Evolutionary conservation across 768 basidiomycete species (phyloP).

Genomic region (Strobilomyces dryophilus): DNA sequence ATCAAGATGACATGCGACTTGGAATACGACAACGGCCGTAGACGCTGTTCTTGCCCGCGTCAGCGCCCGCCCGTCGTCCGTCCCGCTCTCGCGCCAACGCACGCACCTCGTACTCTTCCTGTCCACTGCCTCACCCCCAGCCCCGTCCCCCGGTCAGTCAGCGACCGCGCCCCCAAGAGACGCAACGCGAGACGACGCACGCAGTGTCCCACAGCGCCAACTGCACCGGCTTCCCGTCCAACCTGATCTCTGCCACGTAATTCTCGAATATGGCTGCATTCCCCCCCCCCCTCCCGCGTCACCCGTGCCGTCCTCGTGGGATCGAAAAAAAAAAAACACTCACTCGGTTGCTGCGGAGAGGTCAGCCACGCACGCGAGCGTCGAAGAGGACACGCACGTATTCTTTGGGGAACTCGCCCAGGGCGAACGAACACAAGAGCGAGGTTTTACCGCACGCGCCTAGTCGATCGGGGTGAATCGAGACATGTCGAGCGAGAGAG

Average conservation of each 20-base stretch:
- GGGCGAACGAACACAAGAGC: constrained; percentile 83
- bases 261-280: constrained; percentile 96
- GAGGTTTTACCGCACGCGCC: constrained; percentile 98
- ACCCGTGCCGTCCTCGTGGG: no score
- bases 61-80: neutral
- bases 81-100: neutral
- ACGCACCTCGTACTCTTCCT: constrained; percentile 94
- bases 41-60: constrained; percentile 53
- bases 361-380: neutral
- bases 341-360: constrained; percentile 42
- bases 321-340: neutral
- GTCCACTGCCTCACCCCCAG: constrained; percentile 63
- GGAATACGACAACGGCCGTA: constrained; percentile 95
- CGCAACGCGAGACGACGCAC: constrained; percentile 46
- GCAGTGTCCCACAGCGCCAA: constrained; percentile 99
- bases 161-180: neutral
- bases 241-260: constrained; percentile 95
- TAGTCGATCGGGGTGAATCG: constrained; percentile 20
- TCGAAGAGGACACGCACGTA: constrained; percentile 56
- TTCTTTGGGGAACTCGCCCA: constrained; percentile 94
- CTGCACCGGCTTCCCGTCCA: constrained; percentile 97
- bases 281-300: no score
- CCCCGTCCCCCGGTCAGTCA: no score
- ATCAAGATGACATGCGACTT: constrained; percentile 99
- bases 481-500: no score